A percentile compares a stretch with the other conserved stretches of the same genome.
Evolutionary conservation across 2,329 filamentous ascomycete genomes (phyloP).

Genomic region (Trichothecium roseum): DNA sequence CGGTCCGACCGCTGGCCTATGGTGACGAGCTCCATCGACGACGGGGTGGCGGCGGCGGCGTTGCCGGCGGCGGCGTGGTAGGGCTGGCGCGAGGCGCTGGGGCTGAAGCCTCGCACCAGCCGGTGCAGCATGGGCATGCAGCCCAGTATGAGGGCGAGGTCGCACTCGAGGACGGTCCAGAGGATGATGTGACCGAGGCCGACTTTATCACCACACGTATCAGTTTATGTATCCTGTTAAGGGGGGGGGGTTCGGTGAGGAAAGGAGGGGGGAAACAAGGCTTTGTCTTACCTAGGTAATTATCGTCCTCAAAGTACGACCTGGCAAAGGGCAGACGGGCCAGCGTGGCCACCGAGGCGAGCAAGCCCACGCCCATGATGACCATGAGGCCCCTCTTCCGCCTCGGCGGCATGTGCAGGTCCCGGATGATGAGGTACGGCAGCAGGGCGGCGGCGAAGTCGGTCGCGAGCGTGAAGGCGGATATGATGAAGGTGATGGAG

Average conservation of each 20-base stretch:
- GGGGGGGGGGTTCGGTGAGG: background rate
- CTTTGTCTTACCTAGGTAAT: too few relatives aligned
- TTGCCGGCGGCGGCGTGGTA: too few relatives aligned
- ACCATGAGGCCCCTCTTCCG: too few relatives aligned
- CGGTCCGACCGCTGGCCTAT: too few relatives aligned
- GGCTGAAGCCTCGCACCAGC: conserved; percentile 6
- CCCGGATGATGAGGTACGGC: background rate
- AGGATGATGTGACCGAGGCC: conserved; percentile 12
- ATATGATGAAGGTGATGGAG: conserved; percentile 8
- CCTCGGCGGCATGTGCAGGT: background rate
- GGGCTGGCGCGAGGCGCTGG: too few relatives aligned
- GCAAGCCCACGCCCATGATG: too few relatives aligned
- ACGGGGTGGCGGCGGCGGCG: too few relatives aligned
- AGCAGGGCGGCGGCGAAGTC: background rate
- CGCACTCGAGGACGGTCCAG: conserved; percentile 13
- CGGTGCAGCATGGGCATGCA: conserved; percentile 13
- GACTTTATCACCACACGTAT: conserved; percentile 3
- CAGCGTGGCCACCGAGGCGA: too few relatives aligned
- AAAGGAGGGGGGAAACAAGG: too few relatives aligned
- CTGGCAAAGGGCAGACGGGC: too few relatives aligned
- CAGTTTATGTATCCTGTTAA: background rate
- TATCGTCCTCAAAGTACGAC: too few relatives aligned
- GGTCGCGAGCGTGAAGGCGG: conserved; percentile 2
- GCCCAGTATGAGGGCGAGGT: conserved; percentile 13
- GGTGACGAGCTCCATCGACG: too few relatives aligned